Conservation (phyloP, 164 flowering plant genomes). For the Hamamelis virginiana region DNA sequence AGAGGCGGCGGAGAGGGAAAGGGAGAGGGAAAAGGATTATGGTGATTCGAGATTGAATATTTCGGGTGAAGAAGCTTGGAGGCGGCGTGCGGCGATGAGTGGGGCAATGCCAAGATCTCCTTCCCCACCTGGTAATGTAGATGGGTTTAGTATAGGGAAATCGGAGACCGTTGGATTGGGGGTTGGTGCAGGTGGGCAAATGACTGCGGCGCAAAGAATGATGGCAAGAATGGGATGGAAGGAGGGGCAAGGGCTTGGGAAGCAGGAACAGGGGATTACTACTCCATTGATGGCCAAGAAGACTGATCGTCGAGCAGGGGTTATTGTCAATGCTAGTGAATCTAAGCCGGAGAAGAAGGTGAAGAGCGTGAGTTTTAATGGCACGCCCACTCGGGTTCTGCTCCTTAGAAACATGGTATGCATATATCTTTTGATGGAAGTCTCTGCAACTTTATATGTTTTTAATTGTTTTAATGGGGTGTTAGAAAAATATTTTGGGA, state of each 20-base stretch:
- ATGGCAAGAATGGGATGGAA: slow-evolving; percentile 99
- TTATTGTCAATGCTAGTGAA: slow-evolving; percentile 95
- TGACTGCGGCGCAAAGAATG: slow-evolving; percentile 99
- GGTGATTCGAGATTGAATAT: slow-evolving; percentile 51
- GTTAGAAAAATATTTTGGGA: neutral
- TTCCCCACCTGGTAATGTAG: slow-evolving; percentile 56
- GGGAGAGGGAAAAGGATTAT: slow-evolving; percentile 31
- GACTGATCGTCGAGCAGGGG: slow-evolving; percentile 97
- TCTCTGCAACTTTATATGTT: neutral
- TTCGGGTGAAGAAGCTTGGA: slow-evolving; percentile 99
- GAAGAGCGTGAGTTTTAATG: slow-evolving; percentile 78
- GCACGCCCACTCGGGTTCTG: slow-evolving; percentile 89
- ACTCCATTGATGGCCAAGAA: slow-evolving; percentile 97
- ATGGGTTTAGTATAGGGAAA: slow-evolving; percentile 86
- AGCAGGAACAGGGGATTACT: slow-evolving; percentile 97
- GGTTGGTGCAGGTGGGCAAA: slow-evolving; percentile 95
- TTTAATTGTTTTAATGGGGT: neutral
- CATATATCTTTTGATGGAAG: neutral
- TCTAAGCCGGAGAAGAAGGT: slow-evolving; percentile 72
- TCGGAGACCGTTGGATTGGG: slow-evolving; percentile 86
- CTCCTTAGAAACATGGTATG: slow-evolving; percentile 94
- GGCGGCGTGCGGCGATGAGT: slow-evolving; percentile 83
- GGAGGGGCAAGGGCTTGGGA: slow-evolving; percentile 98
- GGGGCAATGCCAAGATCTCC: slow-evolving; percentile 64
- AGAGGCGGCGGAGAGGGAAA: slow-evolving; percentile 50